These are phyloP conservation scores for Nicotiana benthamiana DNA, from an alignment of 257 asterid genomes.

Conservation along the genomic window DNA sequence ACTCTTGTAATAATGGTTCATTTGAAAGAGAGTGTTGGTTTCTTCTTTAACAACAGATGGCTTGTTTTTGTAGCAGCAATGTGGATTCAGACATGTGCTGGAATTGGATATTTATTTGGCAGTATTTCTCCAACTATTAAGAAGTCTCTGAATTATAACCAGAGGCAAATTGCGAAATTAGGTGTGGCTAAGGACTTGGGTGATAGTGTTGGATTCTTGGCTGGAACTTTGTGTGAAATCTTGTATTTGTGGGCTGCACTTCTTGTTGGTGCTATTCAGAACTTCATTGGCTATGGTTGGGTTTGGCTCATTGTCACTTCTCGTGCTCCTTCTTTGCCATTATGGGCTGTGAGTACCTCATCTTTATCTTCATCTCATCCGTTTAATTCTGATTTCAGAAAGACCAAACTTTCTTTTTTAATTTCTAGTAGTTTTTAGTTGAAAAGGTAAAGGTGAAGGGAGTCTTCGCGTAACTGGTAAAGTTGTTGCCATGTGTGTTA, in stretches of 20 bases:
- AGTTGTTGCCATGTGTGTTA: too few relatives aligned
- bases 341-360: conserved; percentile 35
- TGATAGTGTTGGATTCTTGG: too few relatives aligned
- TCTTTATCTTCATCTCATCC: too few relatives aligned
- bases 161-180: too few relatives aligned
- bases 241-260: conserved; percentile 6
- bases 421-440: too few relatives aligned
- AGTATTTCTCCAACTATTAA: conserved; percentile 34
- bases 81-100: conserved; percentile 48
- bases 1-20: neutral
- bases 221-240: too few relatives aligned
- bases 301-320: conserved; percentile 45
- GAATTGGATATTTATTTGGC: conserved; percentile 40
- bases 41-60: conserved; percentile 34
- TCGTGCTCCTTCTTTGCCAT: conserved; percentile 27
- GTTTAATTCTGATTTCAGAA: too few relatives aligned
- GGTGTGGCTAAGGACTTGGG: too few relatives aligned
- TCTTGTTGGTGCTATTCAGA: conserved; percentile 33
- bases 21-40: conserved; percentile 16
- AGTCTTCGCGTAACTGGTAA: too few relatives aligned
- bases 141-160: neutral
- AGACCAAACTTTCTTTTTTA: too few relatives aligned
- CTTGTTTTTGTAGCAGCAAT: conserved; percentile 44
- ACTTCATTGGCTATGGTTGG: conserved; percentile 40
- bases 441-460: too few relatives aligned